These are phyloP conservation scores for Mycena belliarum DNA, from an alignment of 768 basidiomycete species.

Conservation along the genomic window DNA sequence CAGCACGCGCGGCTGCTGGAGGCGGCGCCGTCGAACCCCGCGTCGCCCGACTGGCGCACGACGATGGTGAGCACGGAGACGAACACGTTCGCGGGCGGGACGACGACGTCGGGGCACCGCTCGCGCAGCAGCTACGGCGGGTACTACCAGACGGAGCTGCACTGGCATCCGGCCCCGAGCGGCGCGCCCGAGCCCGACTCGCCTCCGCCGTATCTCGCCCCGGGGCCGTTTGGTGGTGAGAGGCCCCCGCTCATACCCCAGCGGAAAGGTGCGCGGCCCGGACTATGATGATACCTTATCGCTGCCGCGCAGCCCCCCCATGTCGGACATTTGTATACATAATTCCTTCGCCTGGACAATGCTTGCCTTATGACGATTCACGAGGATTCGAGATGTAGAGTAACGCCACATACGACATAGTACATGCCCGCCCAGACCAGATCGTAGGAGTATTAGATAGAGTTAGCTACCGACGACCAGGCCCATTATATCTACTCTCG, in stretches of 20 bases:
- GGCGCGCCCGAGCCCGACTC: conserved; percentile 10
- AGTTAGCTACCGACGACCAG: conserved; percentile 4
- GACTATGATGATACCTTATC: background rate
- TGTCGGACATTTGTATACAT: too few species aligned
- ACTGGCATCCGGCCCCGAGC: background rate
- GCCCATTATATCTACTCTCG: conserved; percentile 7
- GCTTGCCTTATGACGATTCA: too few species aligned
- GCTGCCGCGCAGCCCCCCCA: too few species aligned
- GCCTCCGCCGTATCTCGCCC: conserved; percentile 16
- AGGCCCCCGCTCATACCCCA: conserved; percentile 30
- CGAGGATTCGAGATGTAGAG: background rate
- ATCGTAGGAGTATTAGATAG: too few species aligned
- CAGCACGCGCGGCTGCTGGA: background rate
- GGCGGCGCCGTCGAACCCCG: background rate
- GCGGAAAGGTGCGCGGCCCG: conserved; percentile 24
- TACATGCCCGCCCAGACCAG: too few species aligned
- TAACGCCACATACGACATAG: conserved; percentile 2
- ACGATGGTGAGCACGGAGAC: background rate
- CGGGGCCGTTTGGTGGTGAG: too few species aligned
- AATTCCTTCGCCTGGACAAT: background rate
- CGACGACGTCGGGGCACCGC: background rate
- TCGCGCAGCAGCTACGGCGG: background rate
- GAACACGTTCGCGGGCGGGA: conserved; percentile 12
- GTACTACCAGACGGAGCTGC: background rate
- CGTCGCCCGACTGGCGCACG: conserved; percentile 13